Evolutionary conservation across 2,329 filamentous ascomycete species (phyloP).

Genomic region (Chaetothyriales sp.): DNA sequence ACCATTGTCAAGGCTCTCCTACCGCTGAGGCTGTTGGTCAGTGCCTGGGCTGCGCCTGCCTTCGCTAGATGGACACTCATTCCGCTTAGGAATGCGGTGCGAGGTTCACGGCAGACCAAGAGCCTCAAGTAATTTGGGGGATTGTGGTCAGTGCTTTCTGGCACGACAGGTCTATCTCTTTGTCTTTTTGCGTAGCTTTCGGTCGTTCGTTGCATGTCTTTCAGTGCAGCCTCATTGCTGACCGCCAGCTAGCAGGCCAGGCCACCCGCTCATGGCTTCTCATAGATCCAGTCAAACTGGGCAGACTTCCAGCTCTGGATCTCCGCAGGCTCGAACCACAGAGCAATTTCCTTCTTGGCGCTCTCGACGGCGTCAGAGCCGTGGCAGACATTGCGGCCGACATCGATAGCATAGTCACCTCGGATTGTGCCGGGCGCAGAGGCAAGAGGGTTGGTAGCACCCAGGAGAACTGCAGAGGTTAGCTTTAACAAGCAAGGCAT

Average conservation of each 20-base stretch:
- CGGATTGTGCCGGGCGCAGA: constrained; percentile 96
- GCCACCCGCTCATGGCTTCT: constrained; percentile 52
- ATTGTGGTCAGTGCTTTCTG: background rate
- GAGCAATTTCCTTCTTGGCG: constrained; percentile 98
- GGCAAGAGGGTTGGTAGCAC: constrained; percentile 95
- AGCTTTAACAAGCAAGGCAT: background rate
- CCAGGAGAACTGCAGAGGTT: constrained; percentile 57
- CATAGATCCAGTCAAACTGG: constrained; percentile 91
- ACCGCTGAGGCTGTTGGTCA: constrained; percentile 60
- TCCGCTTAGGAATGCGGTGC: constrained; percentile 28
- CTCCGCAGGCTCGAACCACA: constrained; percentile 93
- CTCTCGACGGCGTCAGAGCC: constrained; percentile 97
- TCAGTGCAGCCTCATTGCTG: background rate
- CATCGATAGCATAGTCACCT: constrained; percentile 76
- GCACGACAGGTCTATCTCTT: background rate
- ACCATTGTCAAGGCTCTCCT: constrained; percentile 76
- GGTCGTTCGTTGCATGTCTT: background rate
- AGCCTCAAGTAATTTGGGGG: background rate
- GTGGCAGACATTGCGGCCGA: constrained; percentile 99
- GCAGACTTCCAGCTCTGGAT: constrained; percentile 71
- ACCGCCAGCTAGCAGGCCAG: background rate
- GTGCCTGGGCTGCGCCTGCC: constrained; percentile 84
- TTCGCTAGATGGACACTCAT: constrained; percentile 58
- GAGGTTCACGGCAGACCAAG: background rate
- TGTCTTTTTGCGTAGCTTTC: background rate